Evolutionary conservation across 805 yeast species (phyloP).

Genomic region (Candida krabiensis): DNA sequence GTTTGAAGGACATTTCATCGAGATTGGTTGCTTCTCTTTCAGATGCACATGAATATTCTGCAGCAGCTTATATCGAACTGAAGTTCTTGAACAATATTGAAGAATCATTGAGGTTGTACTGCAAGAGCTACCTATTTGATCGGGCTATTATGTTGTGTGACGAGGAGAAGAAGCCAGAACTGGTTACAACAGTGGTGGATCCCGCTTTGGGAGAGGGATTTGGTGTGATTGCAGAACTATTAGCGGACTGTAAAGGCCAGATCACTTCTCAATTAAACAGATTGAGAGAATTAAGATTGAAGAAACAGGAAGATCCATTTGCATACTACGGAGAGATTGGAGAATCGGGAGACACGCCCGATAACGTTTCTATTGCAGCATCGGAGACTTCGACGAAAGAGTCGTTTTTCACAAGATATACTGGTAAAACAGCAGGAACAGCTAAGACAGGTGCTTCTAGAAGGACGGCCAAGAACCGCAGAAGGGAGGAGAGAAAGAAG

Average conservation of each 20-base stretch:
- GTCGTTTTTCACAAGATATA: conserved; percentile 91
- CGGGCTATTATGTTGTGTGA: conserved; percentile 70
- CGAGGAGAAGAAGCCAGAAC: conserved; percentile 41
- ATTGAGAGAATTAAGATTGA: conserved; percentile 78
- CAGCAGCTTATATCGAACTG: conserved; percentile 76
- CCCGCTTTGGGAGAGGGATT: conserved; percentile 83
- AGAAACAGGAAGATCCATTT: conserved; percentile 82
- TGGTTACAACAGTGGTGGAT: conserved; percentile 63
- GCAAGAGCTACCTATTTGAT: conserved; percentile 73
- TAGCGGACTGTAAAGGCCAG: conserved; percentile 93
- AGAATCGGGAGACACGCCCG: conserved; percentile 72
- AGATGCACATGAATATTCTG: conserved; percentile 70
- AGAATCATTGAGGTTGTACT: conserved; percentile 64
- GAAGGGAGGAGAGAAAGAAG: conserved; percentile 92
- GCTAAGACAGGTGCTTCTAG: conserved; percentile 96
- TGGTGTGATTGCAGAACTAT: conserved; percentile 79
- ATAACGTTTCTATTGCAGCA: conserved; percentile 91
- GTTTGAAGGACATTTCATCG: conserved; percentile 50
- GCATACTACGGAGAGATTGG: conserved; percentile 74
- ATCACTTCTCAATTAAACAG: conserved; percentile 78
- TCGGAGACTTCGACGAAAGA: conserved; percentile 91
- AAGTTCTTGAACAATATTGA: conserved; percentile 59
- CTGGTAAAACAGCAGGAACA: conserved; percentile 94
- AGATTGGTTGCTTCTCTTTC: conserved; percentile 58
- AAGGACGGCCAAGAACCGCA: conserved; percentile 84